These are phyloP conservation scores for Aspergillus fumigatus DNA, from an alignment of 2,329 filamentous ascomycete genomes.

Conservation along the genomic window DNA sequence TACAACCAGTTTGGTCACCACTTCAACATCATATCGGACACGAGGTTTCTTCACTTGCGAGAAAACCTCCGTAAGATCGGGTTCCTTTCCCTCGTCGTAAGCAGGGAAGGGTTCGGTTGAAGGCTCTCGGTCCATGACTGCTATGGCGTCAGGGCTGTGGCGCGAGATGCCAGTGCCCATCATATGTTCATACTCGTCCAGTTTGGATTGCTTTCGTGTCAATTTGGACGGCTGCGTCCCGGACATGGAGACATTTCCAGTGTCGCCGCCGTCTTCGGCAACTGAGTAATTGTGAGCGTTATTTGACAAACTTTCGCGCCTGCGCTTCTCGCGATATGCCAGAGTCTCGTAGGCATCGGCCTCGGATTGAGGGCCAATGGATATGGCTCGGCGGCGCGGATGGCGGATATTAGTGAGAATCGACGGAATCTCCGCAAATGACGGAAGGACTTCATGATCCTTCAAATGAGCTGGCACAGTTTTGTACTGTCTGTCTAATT, in stretches of 20 bases:
- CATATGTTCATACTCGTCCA: constrained; percentile 66
- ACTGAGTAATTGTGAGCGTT: constrained; percentile 20
- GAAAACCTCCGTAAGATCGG: constrained; percentile 75
- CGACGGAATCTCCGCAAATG: constrained; percentile 78
- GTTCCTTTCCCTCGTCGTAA: constrained; percentile 33
- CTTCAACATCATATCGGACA: constrained; percentile 96
- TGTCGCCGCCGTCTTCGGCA: constrained; percentile 19
- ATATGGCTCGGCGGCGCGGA: constrained; percentile 73
- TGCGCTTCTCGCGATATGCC: constrained; percentile 74
- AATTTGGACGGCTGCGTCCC: constrained; percentile 35
- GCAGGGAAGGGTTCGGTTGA: constrained; percentile 23
- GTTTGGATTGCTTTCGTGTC: constrained; percentile 43
- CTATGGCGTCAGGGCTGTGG: constrained; percentile 27
- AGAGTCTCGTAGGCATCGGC: constrained; percentile 95
- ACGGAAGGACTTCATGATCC: constrained; percentile 84
- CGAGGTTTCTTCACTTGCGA: constrained; percentile 76
- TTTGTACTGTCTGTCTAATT: constrained; percentile 61
- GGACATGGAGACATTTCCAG: constrained; percentile 13
- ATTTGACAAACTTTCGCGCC: constrained; percentile 56
- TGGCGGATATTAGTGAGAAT: constrained; percentile 79
- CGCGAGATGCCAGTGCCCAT: constrained; percentile 62
- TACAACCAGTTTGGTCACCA: constrained; percentile 92
- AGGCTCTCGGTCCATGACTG: constrained; percentile 24
- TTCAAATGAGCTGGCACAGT: constrained; percentile 69
- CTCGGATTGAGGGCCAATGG: constrained; percentile 88